Percentiles rank a stretch among this genome's conserved stretches.
phyloP scores from a whole-genome alignment of 169 alveolate species.

The Toxoplasma gondii region DNA sequence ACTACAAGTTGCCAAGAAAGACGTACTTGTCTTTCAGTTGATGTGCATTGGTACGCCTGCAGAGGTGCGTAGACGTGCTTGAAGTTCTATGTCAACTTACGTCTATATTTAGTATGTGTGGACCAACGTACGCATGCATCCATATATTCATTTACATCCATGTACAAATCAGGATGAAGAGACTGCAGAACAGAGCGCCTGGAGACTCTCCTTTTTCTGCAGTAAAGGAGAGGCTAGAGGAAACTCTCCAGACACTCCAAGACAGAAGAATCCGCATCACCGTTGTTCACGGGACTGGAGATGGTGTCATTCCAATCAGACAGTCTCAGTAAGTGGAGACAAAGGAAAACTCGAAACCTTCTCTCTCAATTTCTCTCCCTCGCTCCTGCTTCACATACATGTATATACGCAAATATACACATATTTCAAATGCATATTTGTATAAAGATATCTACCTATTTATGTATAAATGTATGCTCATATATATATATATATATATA shows the following conservation, averaged over 20 bases:
- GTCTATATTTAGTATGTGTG: neutral
- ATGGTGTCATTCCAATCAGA: conserved; percentile 59
- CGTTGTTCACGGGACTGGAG: conserved; percentile 63
- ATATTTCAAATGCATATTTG: neutral
- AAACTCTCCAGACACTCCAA: conserved; percentile 32
- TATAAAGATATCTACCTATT: neutral
- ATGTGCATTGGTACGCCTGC: neutral
- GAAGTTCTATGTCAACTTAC: neutral
- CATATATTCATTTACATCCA: neutral
- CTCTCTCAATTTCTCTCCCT: neutral
- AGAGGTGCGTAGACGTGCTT: neutral
- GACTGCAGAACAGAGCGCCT: no score
- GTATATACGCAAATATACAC: neutral
- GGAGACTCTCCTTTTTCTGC: neutral
- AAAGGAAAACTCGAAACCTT: neutral
- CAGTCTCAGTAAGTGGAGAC: conserved; percentile 45
- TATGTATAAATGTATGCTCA: no score
- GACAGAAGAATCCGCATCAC: conserved; percentile 51
- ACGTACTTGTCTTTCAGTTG: neutral
- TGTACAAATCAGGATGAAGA: neutral
- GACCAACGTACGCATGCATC: no score
- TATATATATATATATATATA: no score
- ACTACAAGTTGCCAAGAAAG: no score
- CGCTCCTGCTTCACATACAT: neutral
- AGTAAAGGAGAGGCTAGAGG: conserved; percentile 4